A percentile compares a stretch with the other conserved stretches of the same genome.
These are phyloP conservation scores for Lentinula novae-zelandiae DNA, from an alignment of 1,284 basidiomycete genomes.

Conservation along the genomic window DNA sequence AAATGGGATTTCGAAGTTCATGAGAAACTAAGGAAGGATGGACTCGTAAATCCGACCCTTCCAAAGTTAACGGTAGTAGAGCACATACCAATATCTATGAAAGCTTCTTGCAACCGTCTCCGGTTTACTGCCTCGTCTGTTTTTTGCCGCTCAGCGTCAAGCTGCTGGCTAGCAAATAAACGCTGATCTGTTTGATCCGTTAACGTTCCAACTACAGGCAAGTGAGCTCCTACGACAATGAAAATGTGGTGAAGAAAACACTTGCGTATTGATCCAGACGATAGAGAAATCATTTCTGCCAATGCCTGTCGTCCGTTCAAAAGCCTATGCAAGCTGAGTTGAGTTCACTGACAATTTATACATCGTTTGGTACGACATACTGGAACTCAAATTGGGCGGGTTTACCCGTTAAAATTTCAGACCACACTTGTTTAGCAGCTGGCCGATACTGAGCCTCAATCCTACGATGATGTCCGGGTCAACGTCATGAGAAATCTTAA, in stretches of 20 bases:
- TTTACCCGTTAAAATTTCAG: not conserved
- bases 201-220: slow-evolving; percentile 6
- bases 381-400: not conserved
- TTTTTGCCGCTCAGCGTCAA: slow-evolving; percentile 6
- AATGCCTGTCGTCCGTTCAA: not conserved
- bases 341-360: not conserved
- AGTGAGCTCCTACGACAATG: not conserved
- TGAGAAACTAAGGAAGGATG: slow-evolving; percentile 1
- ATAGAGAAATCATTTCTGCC: not conserved
- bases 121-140: slow-evolving; percentile 9
- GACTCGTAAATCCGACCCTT: not conserved
- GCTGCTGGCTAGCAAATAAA: slow-evolving; percentile 2
- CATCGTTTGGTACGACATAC: not conserved
- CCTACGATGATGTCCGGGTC: not conserved
- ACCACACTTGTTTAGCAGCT: not conserved
- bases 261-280: not conserved
- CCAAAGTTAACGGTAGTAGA: too few species aligned
- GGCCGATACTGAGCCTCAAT: not conserved
- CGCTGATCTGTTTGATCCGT: slow-evolving; percentile 12
- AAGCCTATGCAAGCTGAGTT: not conserved
- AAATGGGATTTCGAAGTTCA: slow-evolving; percentile 12
- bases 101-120: slow-evolving; percentile 10
- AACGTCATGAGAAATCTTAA: not conserved
- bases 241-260: not conserved
- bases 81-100: slow-evolving; percentile 3